These are phyloP conservation scores for Paecilomyces fulvus DNA, from an alignment of 2,329 filamentous ascomycete species.

Conservation along the genomic window DNA sequence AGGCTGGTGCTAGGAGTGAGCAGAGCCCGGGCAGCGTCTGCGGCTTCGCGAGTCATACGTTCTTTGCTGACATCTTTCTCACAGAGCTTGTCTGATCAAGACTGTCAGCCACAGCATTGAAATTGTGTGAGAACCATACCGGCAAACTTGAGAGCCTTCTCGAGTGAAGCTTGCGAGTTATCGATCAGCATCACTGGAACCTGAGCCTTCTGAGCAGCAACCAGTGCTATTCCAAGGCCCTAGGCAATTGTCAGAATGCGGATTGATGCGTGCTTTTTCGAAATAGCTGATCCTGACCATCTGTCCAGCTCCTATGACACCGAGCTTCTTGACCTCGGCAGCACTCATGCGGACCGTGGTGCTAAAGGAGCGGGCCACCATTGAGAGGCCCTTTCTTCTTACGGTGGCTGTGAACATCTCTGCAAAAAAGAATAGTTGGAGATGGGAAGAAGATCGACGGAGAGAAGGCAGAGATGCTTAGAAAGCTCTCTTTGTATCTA, in stretches of 20 bases:
- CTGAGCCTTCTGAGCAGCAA: constrained; percentile 75
- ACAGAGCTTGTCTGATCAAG: constrained; percentile 68
- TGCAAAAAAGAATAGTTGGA: constrained; percentile 4
- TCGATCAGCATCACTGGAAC: constrained; percentile 84
- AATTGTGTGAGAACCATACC: constrained; percentile 42
- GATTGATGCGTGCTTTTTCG: constrained; percentile 4
- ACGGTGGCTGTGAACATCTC: constrained; percentile 30
- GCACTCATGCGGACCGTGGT: constrained; percentile 53
- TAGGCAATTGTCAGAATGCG: constrained; percentile 35
- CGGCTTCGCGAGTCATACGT: constrained; percentile 72
- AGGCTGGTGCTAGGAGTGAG: constrained; percentile 64
- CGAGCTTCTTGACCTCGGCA: constrained; percentile 74
- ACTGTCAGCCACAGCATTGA: background rate
- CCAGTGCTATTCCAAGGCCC: constrained; percentile 92
- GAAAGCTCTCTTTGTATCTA: background rate
- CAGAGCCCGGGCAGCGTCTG: constrained; percentile 61
- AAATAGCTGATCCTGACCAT: constrained; percentile 56
- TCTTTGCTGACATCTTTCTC: constrained; percentile 87
- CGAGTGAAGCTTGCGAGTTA: constrained; percentile 70
- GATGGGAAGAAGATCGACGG: constrained; percentile 1
- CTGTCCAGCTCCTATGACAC: constrained; percentile 89
- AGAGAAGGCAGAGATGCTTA: constrained; percentile 1
- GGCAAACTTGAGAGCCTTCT: constrained; percentile 85
- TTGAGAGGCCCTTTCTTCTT: constrained; percentile 24
- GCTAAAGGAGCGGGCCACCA: constrained; percentile 55